These are phyloP conservation scores for Ganoderma lucidum DNA, from an alignment of 1,284 basidiomycete genomes.

Conservation along the genomic window DNA sequence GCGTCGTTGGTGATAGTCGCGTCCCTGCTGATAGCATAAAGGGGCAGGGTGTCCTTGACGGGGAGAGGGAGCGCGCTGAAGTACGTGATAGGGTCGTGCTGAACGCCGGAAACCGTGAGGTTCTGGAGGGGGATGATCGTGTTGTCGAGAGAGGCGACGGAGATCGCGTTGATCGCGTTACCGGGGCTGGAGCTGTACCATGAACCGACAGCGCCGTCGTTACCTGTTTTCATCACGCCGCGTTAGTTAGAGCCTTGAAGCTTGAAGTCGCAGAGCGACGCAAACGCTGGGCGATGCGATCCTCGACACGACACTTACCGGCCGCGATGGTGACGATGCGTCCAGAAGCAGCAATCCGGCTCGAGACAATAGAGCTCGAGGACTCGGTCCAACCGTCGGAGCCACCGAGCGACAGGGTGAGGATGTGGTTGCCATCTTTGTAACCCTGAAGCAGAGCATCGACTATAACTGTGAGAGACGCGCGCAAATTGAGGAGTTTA, in stretches of 20 bases:
- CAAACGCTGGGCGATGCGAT: not conserved
- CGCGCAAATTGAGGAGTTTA: not conserved
- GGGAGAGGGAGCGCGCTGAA: conserved; percentile 49
- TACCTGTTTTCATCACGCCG: conserved; percentile 29
- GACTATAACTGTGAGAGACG: conserved; percentile 49
- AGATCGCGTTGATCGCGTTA: conserved; percentile 57
- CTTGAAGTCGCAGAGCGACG: not conserved
- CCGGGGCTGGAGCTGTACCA: conserved; percentile 60
- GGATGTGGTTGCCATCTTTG: conserved; percentile 61
- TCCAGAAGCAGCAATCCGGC: conserved; percentile 57
- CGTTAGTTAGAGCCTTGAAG: not conserved
- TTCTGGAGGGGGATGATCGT: conserved; percentile 51
- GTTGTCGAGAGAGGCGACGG: conserved; percentile 59
- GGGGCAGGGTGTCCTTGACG: conserved; percentile 45
- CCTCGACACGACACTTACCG: conserved; percentile 32
- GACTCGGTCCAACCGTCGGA: conserved; percentile 67
- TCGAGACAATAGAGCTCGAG: conserved; percentile 60
- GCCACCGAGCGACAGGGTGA: conserved; percentile 71
- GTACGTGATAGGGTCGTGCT: conserved; percentile 52
- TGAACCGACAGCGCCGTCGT: conserved; percentile 51
- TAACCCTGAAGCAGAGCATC: conserved; percentile 57
- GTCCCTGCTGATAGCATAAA: conserved; percentile 54
- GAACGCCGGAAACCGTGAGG: conserved; percentile 48
- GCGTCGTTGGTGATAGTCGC: conserved; percentile 57
- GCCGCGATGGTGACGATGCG: conserved; percentile 63